A percentile compares a stretch with the other conserved stretches of the same genome.
phyloP scores from a whole-genome alignment of 2,329 filamentous ascomycete genomes.

The Diatrype stigma region DNA sequence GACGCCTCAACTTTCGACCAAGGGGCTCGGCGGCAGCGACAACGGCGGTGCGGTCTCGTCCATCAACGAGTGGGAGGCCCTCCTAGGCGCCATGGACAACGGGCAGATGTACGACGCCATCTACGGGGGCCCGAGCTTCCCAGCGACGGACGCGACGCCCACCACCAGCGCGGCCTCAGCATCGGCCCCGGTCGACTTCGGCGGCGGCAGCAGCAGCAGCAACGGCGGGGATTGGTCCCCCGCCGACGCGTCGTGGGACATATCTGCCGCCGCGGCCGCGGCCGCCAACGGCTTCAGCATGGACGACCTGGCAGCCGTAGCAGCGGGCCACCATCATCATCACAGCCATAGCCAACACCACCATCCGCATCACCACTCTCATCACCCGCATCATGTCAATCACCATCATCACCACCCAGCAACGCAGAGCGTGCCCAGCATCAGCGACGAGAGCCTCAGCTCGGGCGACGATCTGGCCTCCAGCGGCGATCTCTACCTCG shows the following conservation, averaged over 20 bases:
- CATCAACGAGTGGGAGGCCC: slow-evolving; percentile 74
- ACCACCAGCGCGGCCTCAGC: slow-evolving; percentile 31
- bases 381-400: no score
- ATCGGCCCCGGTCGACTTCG: slow-evolving; percentile 33
- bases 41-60: slow-evolving; percentile 42
- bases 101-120: slow-evolving; percentile 75
- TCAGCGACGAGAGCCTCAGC: slow-evolving; percentile 56
- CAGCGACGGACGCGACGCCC: slow-evolving; percentile 41
- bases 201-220: slow-evolving; percentile 33
- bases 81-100: slow-evolving; percentile 75
- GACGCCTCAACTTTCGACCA: slow-evolving; percentile 28
- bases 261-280: slow-evolving; percentile 54
- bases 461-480: slow-evolving; percentile 48
- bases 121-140: slow-evolving; percentile 61
- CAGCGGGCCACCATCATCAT: no score
- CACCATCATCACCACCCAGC: no score
- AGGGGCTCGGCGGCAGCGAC: slow-evolving; percentile 33
- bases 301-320: slow-evolving; percentile 38
- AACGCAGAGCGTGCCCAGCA: slow-evolving; percentile 50
- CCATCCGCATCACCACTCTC: no score
- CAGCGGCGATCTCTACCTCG: slow-evolving; percentile 42
- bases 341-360: no score
- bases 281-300: slow-evolving; percentile 48
- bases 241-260: slow-evolving; percentile 31
- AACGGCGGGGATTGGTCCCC: slow-evolving; percentile 45